Base-by-base conservation (phyloP, 768 basidiomycete species). In the Solioccasus polychromus region DNA sequence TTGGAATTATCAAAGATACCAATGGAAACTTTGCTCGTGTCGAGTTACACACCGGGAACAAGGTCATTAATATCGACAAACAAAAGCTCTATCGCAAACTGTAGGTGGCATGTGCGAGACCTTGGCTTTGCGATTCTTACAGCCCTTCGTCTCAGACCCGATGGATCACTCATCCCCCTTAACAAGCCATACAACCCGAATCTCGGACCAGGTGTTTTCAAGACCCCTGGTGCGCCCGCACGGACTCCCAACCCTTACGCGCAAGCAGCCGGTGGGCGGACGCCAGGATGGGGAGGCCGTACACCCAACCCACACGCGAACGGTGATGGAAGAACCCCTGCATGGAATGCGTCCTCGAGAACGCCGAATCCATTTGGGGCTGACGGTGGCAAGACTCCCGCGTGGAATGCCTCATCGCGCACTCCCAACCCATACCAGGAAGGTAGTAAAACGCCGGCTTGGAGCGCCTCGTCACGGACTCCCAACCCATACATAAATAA, bases 1-100 rank as follows among this genome's bases (percentile, higher is more conserved):
- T 85, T 35, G 96, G 96, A 7, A 81, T 83, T 5, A 88, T 98
- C 73, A 97, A 94, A 68, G 96, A 98, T 61, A 89, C 92, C 23
- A 95, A 93, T 47, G 95, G 93, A 5, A 74, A 76, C 30, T 73
- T 82, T 45, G 90, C 87, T 2, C 80, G 96, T 32, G 92, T 99
- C 12, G 96, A 98, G 66, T 71, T 99, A n/a, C 73, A 78, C 49
- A 84, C 92, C 12, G 86, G 85, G 30, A 94, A 93, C 67, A 93
- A 91, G 66, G 74, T 93, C 18, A 83, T 99, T 47, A 85, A 84
- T 30, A 83, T 97, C 46, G 86, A 88, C 38, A 90, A 92, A 59
- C 76, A 78, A 35, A 90, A 88, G 59, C 66, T 95, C 17, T 76
- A 79, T 51, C 76, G 83, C 45, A 77, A 84, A 68, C 64, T 80